Conservation (phyloP, 2,329 filamentous ascomycete species). For the Pezicula radicicola region DNA sequence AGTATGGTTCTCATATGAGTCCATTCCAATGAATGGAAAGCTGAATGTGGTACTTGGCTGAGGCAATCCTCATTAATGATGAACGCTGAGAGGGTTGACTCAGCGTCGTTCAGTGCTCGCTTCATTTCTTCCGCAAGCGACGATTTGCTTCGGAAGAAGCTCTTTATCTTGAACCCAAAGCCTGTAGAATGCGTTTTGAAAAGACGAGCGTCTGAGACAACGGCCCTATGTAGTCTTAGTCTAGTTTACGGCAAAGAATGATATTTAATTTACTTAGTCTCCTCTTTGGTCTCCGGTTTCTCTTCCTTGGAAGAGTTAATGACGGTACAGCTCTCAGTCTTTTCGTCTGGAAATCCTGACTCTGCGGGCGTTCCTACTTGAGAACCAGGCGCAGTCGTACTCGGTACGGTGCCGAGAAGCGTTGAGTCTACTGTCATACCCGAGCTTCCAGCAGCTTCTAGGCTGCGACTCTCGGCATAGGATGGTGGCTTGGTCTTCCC, state of each 20-base stretch:
- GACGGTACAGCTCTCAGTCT: no score
- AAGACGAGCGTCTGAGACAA: constrained; percentile 12
- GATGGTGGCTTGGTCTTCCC: no score
- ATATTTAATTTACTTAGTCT: background rate
- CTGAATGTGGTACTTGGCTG: constrained; percentile 20
- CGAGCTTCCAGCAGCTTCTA: no score
- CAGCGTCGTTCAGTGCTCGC: constrained; percentile 11
- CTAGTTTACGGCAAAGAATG: no score
- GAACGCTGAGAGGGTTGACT: constrained; percentile 19
- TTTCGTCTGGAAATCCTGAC: no score
- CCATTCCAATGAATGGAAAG: constrained; percentile 23
- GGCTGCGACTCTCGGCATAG: no score
- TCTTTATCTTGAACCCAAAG: constrained; percentile 20
- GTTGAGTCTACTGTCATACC: no score
- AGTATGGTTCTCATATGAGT: constrained; percentile 26
- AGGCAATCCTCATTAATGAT: constrained; percentile 13
- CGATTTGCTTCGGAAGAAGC: constrained; percentile 22
- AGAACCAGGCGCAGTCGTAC: no score
- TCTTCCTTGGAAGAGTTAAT: no score
- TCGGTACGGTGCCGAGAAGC: no score
- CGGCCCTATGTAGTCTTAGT: constrained; percentile 12
- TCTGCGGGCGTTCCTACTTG: no score
- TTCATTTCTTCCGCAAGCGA: constrained; percentile 25
- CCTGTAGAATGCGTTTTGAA: constrained; percentile 17
- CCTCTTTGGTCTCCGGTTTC: constrained; percentile 1